Base-by-base conservation (phyloP, 23 red algal genomes). In the Gracilaria domingensis region DNA sequence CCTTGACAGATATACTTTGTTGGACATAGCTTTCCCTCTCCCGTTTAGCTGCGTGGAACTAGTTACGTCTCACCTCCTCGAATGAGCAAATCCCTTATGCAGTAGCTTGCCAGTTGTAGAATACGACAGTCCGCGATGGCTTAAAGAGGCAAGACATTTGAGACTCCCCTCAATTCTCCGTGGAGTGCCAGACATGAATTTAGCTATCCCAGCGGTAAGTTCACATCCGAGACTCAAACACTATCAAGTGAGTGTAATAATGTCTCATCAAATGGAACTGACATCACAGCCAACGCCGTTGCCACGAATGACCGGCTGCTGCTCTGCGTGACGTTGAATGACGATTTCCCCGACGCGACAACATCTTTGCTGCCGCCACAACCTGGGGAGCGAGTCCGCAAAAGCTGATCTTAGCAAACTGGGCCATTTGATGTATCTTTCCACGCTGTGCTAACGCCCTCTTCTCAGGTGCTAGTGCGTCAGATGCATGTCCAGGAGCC, bases 301-400 rank as follows among this genome's bases (percentile, higher is more conserved):
- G 89, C 89, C 18, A 75, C 56, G 64, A 92, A 71, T 92, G 89
- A 17, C 89, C 89, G 34, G 89, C 89, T 51, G 89, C 89, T 12
- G 89, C 89, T 74, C 69, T 74, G 40, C 64, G 47, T 53, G 57
- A 50, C n/a, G 39, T 54, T 59, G 59, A 23, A 21, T 57, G 67
- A 21, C 1, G 28, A 56, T 76, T n/a, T 83, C 79, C 23, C 29
- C 38, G 39, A 21, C n/a, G 40, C 39, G 20, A 48, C 51, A 45
- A 92, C 80, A 50, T n/a, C 38, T 66, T 83, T 32, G 80, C 77
- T 18, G 89, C 59, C 16, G 39, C 20, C 66, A 92, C 24, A 13
- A 78, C 89, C 23, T 71, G 65, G 24, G 89, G 80, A 2, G 81
- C 65, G 33, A 92, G 89, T n/a, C 67, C 78, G n/a, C 4, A 8